These are phyloP conservation scores for Gymnopilus dilepis DNA, from an alignment of 768 basidiomycete species.

Conservation along the genomic window DNA sequence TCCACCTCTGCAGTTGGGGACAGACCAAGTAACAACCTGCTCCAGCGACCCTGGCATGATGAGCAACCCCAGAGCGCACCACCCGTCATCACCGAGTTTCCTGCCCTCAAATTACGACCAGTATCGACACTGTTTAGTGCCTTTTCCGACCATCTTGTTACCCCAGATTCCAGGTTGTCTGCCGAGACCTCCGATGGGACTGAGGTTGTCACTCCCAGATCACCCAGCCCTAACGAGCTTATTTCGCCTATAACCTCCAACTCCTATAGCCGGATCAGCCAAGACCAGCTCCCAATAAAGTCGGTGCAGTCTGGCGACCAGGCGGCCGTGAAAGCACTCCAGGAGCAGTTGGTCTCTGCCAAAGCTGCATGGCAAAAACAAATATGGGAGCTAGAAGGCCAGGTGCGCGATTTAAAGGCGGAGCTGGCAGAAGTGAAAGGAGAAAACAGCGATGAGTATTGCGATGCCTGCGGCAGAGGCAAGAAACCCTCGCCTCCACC, in stretches of 20 bases:
- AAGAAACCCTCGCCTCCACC: slow-evolving; percentile 20
- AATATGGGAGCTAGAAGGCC: slow-evolving; percentile 76
- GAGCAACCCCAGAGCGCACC: slow-evolving; percentile 66
- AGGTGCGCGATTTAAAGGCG: slow-evolving; percentile 71
- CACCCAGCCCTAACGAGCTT: slow-evolving; percentile 25
- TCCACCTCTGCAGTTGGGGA: slow-evolving; percentile 29
- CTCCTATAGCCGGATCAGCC: slow-evolving; percentile 14
- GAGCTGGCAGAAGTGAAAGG: slow-evolving; percentile 63
- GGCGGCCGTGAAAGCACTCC: slow-evolving; percentile 53
- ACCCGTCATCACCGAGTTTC: slow-evolving; percentile 64
- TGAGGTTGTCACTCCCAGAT: slow-evolving; percentile 55
- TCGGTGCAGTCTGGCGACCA: slow-evolving; percentile 10
- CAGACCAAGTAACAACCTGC: slow-evolving; percentile 27
- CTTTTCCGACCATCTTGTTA: slow-evolving; percentile 57
- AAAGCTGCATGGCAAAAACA: slow-evolving; percentile 74
- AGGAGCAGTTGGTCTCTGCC: slow-evolving; percentile 61
- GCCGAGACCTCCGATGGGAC: slow-evolving; percentile 37
- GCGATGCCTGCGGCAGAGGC: slow-evolving; percentile 67
- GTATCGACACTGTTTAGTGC: slow-evolving; percentile 78
- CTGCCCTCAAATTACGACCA: slow-evolving; percentile 72
- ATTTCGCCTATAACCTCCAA: slow-evolving; percentile 28
- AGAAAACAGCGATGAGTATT: slow-evolving; percentile 42
- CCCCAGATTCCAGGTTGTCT: slow-evolving; percentile 33
- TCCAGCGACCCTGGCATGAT: slow-evolving; percentile 33
- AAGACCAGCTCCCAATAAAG: slow-evolving; percentile 30